Conservation (phyloP, 352 stramenopile genomes). For the Globisporangium middletonii region DNA sequence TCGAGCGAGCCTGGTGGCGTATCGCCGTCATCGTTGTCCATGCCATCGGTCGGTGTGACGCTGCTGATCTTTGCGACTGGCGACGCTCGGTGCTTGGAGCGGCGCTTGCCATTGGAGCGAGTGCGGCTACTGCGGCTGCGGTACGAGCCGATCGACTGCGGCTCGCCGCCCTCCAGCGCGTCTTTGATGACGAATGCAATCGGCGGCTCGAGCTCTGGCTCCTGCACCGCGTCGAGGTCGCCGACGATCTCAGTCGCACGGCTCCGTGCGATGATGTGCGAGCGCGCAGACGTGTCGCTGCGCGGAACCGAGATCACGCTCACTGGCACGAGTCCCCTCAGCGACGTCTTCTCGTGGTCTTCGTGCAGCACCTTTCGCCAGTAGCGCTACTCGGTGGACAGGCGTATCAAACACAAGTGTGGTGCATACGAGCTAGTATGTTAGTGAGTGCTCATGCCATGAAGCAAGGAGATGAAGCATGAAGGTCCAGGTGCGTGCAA, state of each 20-base stretch:
- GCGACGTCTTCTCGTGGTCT: constrained; percentile 22
- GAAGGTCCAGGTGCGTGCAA: neutral
- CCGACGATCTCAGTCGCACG: constrained; percentile 7
- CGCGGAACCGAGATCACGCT: constrained; percentile 14
- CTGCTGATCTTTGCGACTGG: constrained; percentile 3
- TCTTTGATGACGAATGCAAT: constrained; percentile 11
- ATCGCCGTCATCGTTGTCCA: neutral
- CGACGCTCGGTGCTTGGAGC: constrained; percentile 2
- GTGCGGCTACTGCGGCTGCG: too few relatives aligned
- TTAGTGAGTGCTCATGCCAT: neutral
- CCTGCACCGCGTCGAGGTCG: constrained; percentile 9
- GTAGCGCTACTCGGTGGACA: constrained; percentile 19
- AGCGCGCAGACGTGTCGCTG: constrained; percentile 12
- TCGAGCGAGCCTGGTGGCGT: constrained; percentile 7
- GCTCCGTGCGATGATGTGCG: constrained; percentile 16
- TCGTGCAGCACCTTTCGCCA: constrained; percentile 32
- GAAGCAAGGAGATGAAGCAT: neutral
- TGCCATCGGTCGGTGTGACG: neutral
- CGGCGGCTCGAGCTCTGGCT: constrained; percentile 13
- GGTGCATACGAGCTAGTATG: neutral
- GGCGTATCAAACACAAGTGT: neutral
- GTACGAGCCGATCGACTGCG: neutral
- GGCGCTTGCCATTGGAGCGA: constrained; percentile 5
- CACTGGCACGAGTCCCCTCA: constrained; percentile 15
- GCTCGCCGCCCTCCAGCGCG: neutral